Base-by-base conservation (phyloP, 106 monocot genomes). In the Triglochin maritima region DNA sequence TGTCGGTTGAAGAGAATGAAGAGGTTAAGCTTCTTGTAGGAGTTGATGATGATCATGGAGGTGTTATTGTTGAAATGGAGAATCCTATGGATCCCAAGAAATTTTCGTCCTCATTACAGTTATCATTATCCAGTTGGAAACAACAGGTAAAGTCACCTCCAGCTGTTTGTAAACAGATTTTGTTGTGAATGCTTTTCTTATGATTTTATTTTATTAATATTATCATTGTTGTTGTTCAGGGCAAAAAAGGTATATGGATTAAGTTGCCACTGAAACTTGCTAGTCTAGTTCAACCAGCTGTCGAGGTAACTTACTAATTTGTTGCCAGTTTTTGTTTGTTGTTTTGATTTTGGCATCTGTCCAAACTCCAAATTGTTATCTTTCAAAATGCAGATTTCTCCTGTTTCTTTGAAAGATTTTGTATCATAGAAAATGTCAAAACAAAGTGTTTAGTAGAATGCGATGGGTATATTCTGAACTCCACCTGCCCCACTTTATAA, bases 181-280 rank as follows among this genome's bases (percentile, higher is more conserved):
- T 43, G 3, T 4, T 47, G 9, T 11, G 29, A 47, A 48, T n/a
- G 5, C 13, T 11, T 13, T 6, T 14, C 7, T 46, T 4, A 13
- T 3, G 5, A 5, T 3, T 6, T 14, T 13, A 11, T 9, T n/a
- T 2, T 47, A 6, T 6, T 48, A 64, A 12, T 3, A 47, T 47
- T 11, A 7, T 45, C 49, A n/a, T 8, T 66, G 66, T 29, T 9
- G n/a, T 47, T 51, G 66, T 74, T 29, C 79, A 94, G 94, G 79
- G 87, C 66, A 83, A 73, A 77, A 83, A 50, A 69, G 90, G 94
- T 62, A 76, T 90, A 61, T 95, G 94, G 94, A 81, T 95, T 71
- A 95, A 95, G 69, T 72, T 95, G 79, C 85, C 94, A 2, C 83
- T 85, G 57, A 68, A 79, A 44, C 83, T 87, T 59, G 74, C 81